phyloP scores from a whole-genome alignment of 1,139 yeast genomes.

The Kurtzmaniella quercitrusa region DNA sequence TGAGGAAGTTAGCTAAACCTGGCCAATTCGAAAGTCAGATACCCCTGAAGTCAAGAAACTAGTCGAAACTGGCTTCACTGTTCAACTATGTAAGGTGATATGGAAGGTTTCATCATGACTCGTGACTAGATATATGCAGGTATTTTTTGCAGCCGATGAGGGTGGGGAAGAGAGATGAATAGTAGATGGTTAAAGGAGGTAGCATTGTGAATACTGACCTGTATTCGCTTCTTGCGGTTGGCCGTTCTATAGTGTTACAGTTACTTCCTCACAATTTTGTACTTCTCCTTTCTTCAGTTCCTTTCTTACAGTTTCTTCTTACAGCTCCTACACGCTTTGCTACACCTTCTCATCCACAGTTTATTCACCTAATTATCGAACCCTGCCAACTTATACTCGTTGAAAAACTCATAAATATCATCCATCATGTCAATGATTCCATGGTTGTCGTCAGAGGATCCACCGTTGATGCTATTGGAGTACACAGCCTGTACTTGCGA shows the following conservation, averaged over 20 bases:
- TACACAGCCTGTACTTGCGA: slow-evolving; percentile 74
- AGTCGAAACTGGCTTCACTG: not conserved
- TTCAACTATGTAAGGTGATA: not conserved
- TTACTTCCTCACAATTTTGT: too few relatives aligned
- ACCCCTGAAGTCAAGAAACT: not conserved
- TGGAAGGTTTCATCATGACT: slow-evolving; percentile 3
- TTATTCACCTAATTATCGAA: slow-evolving; percentile 26
- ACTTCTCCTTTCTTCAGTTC: too few relatives aligned
- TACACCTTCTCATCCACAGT: not conserved
- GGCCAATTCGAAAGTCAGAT: too few relatives aligned
- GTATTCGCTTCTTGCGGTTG: too few relatives aligned
- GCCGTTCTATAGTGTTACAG: too few relatives aligned
- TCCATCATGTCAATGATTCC: slow-evolving; percentile 61
- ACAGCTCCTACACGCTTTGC: too few relatives aligned
- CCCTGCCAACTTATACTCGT: slow-evolving; percentile 40
- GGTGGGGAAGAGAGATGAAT: not conserved
- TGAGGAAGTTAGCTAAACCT: too few relatives aligned
- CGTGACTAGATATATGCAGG: slow-evolving; percentile 4
- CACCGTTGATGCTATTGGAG: slow-evolving; percentile 33
- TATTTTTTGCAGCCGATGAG: not conserved
- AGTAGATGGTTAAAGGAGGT: not conserved
- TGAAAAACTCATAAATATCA: slow-evolving; percentile 47
- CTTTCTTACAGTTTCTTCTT: too few relatives aligned
- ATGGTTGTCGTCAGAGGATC: slow-evolving; percentile 32
- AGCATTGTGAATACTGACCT: too few relatives aligned